Conservation (phyloP, 768 basidiomycete species). For the Austroboletus eburneus region DNA sequence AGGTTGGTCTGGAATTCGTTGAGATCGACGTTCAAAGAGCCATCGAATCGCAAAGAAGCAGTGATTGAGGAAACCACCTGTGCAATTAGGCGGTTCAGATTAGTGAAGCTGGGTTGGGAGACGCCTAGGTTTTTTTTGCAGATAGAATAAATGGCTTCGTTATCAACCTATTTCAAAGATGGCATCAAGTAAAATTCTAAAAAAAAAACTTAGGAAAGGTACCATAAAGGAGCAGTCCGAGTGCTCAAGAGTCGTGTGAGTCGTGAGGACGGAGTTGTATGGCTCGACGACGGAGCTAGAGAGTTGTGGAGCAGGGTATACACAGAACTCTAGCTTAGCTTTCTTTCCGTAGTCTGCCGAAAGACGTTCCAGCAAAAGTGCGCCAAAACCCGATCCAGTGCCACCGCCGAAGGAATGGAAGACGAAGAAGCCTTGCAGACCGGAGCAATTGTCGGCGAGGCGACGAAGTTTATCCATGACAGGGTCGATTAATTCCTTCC, state of each 20-base stretch:
- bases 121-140: slow-evolving; percentile 95
- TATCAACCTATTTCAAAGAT: slow-evolving; percentile 68
- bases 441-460: slow-evolving; percentile 95
- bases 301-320: slow-evolving; percentile 93
- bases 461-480: slow-evolving; percentile 97
- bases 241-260: slow-evolving; percentile 98
- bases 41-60: slow-evolving; percentile 95
- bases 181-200: neutral
- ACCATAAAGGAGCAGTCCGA: slow-evolving; percentile 99
- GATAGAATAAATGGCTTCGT: slow-evolving; percentile 99
- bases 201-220: neutral
- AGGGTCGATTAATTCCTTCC: slow-evolving; percentile 95
- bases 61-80: slow-evolving; percentile 99
- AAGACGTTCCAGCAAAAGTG: slow-evolving; percentile 92
- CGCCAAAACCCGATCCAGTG: slow-evolving; percentile 98
- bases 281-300: slow-evolving; percentile 98
- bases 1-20: slow-evolving; percentile 99
- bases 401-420: slow-evolving; percentile 99
- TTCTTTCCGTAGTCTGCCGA: slow-evolving; percentile 99
- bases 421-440: slow-evolving; percentile 99
- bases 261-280: slow-evolving; percentile 97
- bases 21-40: slow-evolving; percentile 94
- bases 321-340: slow-evolving; percentile 97
- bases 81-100: slow-evolving; percentile 94
- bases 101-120: slow-evolving; percentile 80